Conservation (phyloP, 495 filamentous ascomycete genomes). For the Trichodelitschia bisporula region DNA sequence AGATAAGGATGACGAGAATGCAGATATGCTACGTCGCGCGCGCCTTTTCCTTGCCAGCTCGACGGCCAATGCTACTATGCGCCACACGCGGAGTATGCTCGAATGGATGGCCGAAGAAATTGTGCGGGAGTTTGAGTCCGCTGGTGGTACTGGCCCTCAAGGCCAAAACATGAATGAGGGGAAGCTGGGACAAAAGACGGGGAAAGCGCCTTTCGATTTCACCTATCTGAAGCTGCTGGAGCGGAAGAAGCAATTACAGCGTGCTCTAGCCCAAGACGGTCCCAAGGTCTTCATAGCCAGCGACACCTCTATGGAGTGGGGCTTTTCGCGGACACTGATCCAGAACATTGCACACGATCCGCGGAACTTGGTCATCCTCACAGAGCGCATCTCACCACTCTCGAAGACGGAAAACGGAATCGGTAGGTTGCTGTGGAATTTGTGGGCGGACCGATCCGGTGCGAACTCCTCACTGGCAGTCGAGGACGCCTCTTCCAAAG, state of each 20-base stretch:
- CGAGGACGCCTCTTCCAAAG: no score
- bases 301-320: conserved; percentile 79
- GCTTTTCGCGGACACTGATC: conserved; percentile 77
- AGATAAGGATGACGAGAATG: conserved; percentile 30
- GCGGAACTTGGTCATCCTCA: conserved; percentile 64
- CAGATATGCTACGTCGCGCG: conserved; percentile 31
- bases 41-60: conserved; percentile 64
- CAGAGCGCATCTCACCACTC: conserved; percentile 23
- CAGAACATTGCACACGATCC: conserved; percentile 43
- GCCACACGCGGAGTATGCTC: conserved; percentile 78
- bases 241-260: conserved; percentile 44
- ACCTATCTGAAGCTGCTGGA: conserved; percentile 63
- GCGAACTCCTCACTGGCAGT: no score
- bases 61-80: conserved; percentile 58
- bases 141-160: conserved; percentile 7
- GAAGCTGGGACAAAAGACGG: not conserved
- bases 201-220: conserved; percentile 63
- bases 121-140: conserved; percentile 69
- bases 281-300: conserved; percentile 67
- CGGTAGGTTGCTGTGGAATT: conserved; percentile 14
- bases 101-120: conserved; percentile 98
- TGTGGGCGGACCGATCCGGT: conserved; percentile 8
- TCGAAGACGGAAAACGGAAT: conserved; percentile 5
- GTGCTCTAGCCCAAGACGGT: conserved; percentile 23
- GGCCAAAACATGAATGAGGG: not conserved